These are phyloP conservation scores for Colletotrichum godetiae DNA, from an alignment of 2,329 filamentous ascomycete genomes.

Conservation along the genomic window DNA sequence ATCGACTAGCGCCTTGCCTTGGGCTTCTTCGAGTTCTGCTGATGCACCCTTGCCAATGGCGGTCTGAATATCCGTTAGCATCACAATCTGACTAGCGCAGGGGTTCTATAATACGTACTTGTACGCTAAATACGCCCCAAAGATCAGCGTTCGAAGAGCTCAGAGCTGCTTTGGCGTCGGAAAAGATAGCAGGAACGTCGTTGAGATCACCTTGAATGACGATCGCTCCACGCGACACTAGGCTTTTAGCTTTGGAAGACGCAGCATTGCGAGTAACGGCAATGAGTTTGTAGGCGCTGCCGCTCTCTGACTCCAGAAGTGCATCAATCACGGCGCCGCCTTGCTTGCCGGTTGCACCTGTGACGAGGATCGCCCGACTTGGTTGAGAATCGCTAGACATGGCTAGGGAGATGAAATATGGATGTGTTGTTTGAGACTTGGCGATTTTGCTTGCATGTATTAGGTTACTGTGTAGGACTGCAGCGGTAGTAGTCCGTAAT, in stretches of 20 bases:
- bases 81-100: too few species aligned
- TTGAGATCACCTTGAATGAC: conserved; percentile 62
- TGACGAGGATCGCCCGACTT: conserved; percentile 42
- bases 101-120: not conserved
- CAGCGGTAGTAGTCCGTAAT: not conserved
- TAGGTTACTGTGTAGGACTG: too few species aligned
- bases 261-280: conserved; percentile 63
- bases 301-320: conserved; percentile 39
- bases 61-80: not conserved
- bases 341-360: conserved; percentile 51
- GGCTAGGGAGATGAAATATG: not conserved
- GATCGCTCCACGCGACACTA: conserved; percentile 45
- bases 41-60: not conserved
- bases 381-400: not conserved
- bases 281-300: conserved; percentile 46
- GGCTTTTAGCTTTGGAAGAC: conserved; percentile 55
- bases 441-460: not conserved
- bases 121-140: conserved; percentile 67
- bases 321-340: conserved; percentile 46
- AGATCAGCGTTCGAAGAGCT: conserved; percentile 39
- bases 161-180: not conserved
- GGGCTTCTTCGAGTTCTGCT: conserved; percentile 43
- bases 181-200: conserved; percentile 59
- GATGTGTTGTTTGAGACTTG: not conserved
- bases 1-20: conserved; percentile 66